Conservation (phyloP, 352 stramenopile species). For the Phytopythium helicoides region DNA sequence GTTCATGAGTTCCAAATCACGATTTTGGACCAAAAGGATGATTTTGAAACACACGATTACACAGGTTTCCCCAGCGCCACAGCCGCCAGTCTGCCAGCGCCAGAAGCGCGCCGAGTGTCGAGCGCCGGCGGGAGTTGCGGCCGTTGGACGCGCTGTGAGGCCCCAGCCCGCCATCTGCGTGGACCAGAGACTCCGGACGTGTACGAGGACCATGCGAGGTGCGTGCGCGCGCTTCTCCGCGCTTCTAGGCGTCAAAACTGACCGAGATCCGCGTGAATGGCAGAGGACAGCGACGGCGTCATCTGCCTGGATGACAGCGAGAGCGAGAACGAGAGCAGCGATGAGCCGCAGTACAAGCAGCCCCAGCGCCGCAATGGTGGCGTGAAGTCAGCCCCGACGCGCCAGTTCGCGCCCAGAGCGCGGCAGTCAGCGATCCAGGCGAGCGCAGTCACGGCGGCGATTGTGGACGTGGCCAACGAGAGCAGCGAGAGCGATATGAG, state of each 20-base stretch:
- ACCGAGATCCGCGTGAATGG: background rate
- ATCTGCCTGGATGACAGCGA: constrained; percentile 3
- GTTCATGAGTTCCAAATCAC: background rate
- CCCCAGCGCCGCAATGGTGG: background rate
- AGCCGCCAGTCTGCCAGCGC: no score
- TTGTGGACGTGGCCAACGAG: constrained; percentile 4
- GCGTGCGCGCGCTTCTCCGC: background rate
- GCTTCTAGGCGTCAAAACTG: background rate
- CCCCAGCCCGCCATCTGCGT: no score
- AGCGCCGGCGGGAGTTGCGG: background rate
- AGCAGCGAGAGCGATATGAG: constrained; percentile 2
- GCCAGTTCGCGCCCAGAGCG: background rate
- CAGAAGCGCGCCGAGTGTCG: no score
- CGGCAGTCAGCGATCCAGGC: constrained; percentile 5
- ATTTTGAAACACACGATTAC: background rate
- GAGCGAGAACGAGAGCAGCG: background rate
- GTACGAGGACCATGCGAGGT: constrained; percentile 1
- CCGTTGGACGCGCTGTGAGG: background rate
- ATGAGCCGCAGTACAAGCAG: background rate
- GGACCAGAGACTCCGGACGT: no score
- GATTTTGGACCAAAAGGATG: constrained; percentile 1
- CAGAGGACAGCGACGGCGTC: constrained; percentile 8
- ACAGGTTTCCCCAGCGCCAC: no score
- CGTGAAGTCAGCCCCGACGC: background rate
- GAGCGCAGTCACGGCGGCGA: constrained; percentile 3